Evolutionary conservation across 2,329 filamentous ascomycete genomes (phyloP).

Genomic region (Sclerotiophoma versabilis): DNA sequence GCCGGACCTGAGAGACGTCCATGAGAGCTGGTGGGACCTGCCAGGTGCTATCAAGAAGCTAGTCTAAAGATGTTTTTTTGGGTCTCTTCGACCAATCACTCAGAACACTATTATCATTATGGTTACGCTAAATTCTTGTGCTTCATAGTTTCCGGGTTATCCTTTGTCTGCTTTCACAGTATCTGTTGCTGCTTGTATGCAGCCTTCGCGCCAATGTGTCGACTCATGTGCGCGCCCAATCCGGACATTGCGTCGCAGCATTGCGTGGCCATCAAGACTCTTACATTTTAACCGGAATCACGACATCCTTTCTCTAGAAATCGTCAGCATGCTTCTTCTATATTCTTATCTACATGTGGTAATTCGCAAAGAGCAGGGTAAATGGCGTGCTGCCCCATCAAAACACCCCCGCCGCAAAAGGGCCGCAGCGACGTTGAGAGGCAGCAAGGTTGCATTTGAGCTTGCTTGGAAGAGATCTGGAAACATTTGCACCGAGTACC

Average conservation of each 20-base stretch:
- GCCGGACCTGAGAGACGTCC: constrained; percentile 66
- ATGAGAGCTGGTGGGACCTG: constrained; percentile 70
- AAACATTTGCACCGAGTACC: background rate
- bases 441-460: background rate
- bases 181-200: background rate
- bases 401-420: constrained; percentile 13
- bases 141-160: background rate
- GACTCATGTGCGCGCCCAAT: background rate
- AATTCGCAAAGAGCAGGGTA: constrained; percentile 26
- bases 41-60: constrained; percentile 34
- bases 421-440: background rate
- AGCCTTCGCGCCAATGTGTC: background rate
- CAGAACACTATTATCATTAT: background rate
- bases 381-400: constrained; percentile 38
- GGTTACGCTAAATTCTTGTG: background rate
- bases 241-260: background rate
- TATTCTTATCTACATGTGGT: constrained; percentile 3
- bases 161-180: background rate
- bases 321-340: background rate
- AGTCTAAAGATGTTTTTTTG: background rate
- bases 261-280: background rate
- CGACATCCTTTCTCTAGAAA: constrained; percentile 15
- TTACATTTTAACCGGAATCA: constrained; percentile 1
- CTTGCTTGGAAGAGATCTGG: background rate
- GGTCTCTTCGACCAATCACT: background rate